Conservation (phyloP, 441 rosid species). For the Populus hybrid region DNA sequence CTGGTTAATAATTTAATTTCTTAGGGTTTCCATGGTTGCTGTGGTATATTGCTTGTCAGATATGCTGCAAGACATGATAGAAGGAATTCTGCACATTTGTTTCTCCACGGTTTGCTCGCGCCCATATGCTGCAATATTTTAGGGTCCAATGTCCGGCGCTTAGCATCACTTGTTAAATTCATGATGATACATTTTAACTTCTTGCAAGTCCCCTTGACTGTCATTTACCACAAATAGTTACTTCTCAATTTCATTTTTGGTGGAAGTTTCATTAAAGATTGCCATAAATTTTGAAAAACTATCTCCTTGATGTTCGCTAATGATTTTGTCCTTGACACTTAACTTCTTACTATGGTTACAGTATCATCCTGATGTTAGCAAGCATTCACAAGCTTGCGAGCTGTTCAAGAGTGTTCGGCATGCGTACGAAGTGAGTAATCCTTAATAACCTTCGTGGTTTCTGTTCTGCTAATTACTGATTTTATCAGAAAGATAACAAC, state of each 20-base stretch:
- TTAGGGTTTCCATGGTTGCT: neutral
- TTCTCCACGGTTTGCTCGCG: neutral
- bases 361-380: constrained; percentile 95
- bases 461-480: neutral
- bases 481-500: neutral
- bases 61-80: neutral
- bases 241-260: neutral
- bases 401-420: constrained; percentile 64
- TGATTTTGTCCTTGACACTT: neutral
- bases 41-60: neutral
- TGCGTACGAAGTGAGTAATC: constrained; percentile 69
- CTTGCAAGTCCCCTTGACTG: neutral
- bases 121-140: neutral
- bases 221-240: neutral
- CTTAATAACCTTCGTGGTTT: constrained; percentile 15
- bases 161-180: neutral
- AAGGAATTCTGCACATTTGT: neutral
- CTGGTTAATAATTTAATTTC: neutral
- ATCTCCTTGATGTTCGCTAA: constrained; percentile 1
- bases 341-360: constrained; percentile 30
- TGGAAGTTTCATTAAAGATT: neutral
- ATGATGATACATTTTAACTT: neutral
- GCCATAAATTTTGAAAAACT: neutral
- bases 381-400: constrained; percentile 62
- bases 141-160: neutral